Evolutionary conservation across 2,329 filamentous ascomycete species (phyloP), one percentile per base, ranked within the genome.

Genomic region (Chrysoporthe cubensis): DNA sequence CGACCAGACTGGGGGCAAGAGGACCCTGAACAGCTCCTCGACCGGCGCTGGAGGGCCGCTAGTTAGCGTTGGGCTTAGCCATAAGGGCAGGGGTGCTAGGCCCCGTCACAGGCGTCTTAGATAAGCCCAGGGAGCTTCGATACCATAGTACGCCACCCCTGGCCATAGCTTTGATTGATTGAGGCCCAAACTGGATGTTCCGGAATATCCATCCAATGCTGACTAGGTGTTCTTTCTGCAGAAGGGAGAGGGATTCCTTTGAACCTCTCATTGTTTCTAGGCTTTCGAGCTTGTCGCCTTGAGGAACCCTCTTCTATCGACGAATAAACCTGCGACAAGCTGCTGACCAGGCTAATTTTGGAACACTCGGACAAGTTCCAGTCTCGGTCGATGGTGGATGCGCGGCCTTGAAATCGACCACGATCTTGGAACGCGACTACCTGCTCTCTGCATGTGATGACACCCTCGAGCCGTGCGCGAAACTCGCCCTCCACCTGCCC

Each of bases 371-470:
- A 26, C 54, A 40, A 6, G 16, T 3, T 21, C 44, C 48, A 26
- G 43, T 16, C 13, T 6, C 13, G 13, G 13, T 18, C 26, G 16
- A 21, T 9, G 21, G 59, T 61, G 59, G 21, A 8, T 61, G 43
- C 43, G 43, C 54, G 54, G 40, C 63, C 52, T 40, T 26, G 63
- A 16, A 57, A 52, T 48, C 42, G n/a, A 48, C 13, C 44, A 14
- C 32, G 5, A 43, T 5, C n/a, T n/a, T 58, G 26, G 63, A 56
- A 44, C 59, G 43, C 54, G 21, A 48, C 43, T 56, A 43, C 34
- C 18, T 52, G 60, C 60, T 48, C 42, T 16, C 44, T 48, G 44
- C 66, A 66, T 70, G 65, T 66, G 68, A 70, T 48, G 58, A 62
- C 62, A 48, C 40, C 6, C 64, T 64, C 46, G 52, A 64, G 46